Base-by-base conservation (phyloP, 2,329 filamentous ascomycete genomes). In the Clonostachys rosea region DNA sequence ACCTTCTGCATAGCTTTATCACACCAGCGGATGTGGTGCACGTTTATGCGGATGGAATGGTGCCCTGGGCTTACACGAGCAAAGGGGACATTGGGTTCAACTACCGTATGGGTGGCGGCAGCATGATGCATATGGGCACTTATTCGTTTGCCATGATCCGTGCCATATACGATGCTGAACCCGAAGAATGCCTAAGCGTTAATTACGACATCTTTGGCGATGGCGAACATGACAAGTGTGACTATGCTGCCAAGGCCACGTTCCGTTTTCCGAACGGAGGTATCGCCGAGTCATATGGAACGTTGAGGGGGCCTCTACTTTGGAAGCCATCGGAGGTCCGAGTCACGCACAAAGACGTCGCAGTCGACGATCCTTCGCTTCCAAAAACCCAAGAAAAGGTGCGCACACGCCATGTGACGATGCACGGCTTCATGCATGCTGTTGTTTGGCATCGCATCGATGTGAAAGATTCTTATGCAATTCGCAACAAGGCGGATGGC, bases 1-100 rank as follows among this genome's bases (percentile, higher is more conserved):
- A 65, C 18, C 55, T 54, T 3, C 76, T 78, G 54, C 49, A 72
- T 46, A 49, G 59, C 2, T 48, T 67, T 6, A 49, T 78, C 7
- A 64, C 69, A 46, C 62, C 58, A 7, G 55, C 58, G 5, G 66
- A 64, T 37, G 63, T 76, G 5, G 61, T 54, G 10, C 60, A 63
- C 18, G 69, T 65, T 17, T 48, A 58, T 12, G 54, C 64, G 11
- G 48, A 46, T 13, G 51, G 62, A n/a, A 55, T 47, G 41, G 43
- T 69, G 0, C 67, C 68, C 0, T 55, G 50, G 14, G 56, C 61
- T 18, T 13, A 58, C 1, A 57, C 72, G 18, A 43, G 48, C 2
- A 52, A 60, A 5, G 64, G 71, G 44, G 64, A 76, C 52, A 75
- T 77, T 49, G 62, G 69, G 5, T 76, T 66, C 50, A 52, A 62